Evolutionary conservation across 768 basidiomycete species (phyloP), one percentile per base, ranked within the genome.

Genomic region (Lenzites betulinus): DNA sequence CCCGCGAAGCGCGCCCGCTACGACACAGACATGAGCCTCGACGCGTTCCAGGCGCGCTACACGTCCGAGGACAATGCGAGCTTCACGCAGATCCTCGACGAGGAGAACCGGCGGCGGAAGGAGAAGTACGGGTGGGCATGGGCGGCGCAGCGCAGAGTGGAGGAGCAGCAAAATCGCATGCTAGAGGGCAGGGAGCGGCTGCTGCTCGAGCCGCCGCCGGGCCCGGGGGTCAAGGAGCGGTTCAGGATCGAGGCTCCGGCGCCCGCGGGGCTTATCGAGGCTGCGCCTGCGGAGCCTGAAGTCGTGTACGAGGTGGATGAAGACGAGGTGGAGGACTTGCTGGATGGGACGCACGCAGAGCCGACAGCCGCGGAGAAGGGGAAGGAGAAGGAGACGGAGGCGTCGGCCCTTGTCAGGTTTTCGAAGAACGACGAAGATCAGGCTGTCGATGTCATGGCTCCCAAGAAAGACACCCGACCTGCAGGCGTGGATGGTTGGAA

Each of bases 11-110:
- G 86, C 57, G 69, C 79, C 33, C 83, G 82, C 57, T 87, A 83
- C 66, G 82, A 92, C 66, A 76, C 78, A 2, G 71, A 78, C 60
- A 75, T 93, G 69, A 87, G 83, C 56, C 81, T 98, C 18, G 94
- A 98, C 71, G 77, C 77, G 16, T 99, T 98, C 72, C 97, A 98
- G 72, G 85, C 92, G 0, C 83, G 83, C 43, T 97, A 93, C 72
- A 98, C 97, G 1, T 97, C 95, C 0, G 95, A 98, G 70, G 97
- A 99, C 74, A 99, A 99, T 73, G 87, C 95, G 6, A 97, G 95
- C 60, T 98, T 99, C 72, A 93, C 94, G 9, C 81, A 92, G 63
- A 95, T 98, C 60, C 76, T 99, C 55, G 86, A 94, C 59, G 86
- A 89, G 55, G 96, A 98, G 79, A 98, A 99, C 70, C 77, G 80